Evolutionary conservation across 352 stramenopile species (phyloP).

Genomic region (Globisporangium canariense): DNA sequence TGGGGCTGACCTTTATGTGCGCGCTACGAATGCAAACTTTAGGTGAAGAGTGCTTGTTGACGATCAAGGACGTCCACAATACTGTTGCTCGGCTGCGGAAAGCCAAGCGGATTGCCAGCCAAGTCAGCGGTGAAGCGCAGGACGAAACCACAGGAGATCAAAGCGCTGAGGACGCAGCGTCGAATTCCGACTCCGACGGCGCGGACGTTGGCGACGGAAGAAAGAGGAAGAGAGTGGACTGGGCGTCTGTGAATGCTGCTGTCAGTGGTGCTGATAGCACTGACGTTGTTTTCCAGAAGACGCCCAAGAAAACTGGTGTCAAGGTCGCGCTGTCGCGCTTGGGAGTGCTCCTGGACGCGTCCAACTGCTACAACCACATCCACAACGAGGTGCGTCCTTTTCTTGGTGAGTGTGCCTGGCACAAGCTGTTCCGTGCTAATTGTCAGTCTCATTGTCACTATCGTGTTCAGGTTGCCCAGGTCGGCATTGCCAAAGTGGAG

Average conservation of each 20-base stretch:
- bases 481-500: constrained; percentile 1
- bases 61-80: constrained; percentile 3
- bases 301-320: neutral
- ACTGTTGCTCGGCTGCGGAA: constrained; percentile 2
- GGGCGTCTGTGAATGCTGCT: neutral
- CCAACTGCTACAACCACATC: constrained; percentile 6
- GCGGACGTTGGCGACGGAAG: neutral
- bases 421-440: neutral
- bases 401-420: neutral
- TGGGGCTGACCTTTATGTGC: neutral
- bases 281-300: neutral
- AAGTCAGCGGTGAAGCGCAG: neutral
- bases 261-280: neutral
- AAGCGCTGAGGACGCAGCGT: neutral
- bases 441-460: no score
- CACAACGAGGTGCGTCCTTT: neutral
- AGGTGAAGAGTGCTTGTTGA: constrained; percentile 3
- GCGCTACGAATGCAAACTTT: neutral
- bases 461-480: neutral
- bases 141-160: neutral
- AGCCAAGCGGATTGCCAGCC: neutral
- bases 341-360: constrained; percentile 1
- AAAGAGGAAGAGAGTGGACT: neutral
- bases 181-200: constrained; percentile 1
- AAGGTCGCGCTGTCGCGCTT: neutral